Evolutionary conservation across 2,329 filamentous ascomycete species (phyloP), one percentile per base, ranked within the genome.

Genomic region (Colletotrichum shisoi): DNA sequence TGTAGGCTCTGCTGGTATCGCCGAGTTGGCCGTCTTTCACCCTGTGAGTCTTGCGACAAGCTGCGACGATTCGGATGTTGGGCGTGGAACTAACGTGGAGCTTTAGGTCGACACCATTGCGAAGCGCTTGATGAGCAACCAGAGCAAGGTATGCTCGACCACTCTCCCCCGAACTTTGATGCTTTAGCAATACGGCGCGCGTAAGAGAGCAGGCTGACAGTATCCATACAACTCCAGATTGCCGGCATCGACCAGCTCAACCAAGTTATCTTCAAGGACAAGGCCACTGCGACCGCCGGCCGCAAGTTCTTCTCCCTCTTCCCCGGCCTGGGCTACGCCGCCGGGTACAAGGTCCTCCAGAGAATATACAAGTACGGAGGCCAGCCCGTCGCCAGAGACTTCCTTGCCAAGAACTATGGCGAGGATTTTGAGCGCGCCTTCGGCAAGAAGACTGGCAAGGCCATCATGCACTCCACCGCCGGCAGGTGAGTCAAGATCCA

Each of bases 111-210:
- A 99, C 82, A 99, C 95, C 57, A 97, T 96, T 75, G 94, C 95
- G 71, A 99, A 99, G 86, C 92, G 95, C 73, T 88, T 99, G 81
- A 99, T 99, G 95, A 97, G 93, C 88, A 97, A 99, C 81, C 91
- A 96, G 79, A 88, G 88, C 17, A 69, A 69, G 68, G 68, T 70
- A 61, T n/a, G 57, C 21, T 58, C 92, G 73, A 76, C 81, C 63
- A 85, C 73, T 81, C 15, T 19, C 21, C 24, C 13, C 49, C 21
- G 7, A 9, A 9, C 12, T 11, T 15, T 5, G 2, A 57, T 64
- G 24, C 19, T 52, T 11, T 34, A 9, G 42, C 19, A 19, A 40
- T 15, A n/a, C n/a, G 48, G 21, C 12, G 15, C n/a, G 31, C 19
- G 17, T 7, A 44, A 44, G 45, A 17, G 45, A 17, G 24, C 46